phyloP scores from a whole-genome alignment of 2,329 filamentous ascomycete species.

The Cryphonectria radicalis region DNA sequence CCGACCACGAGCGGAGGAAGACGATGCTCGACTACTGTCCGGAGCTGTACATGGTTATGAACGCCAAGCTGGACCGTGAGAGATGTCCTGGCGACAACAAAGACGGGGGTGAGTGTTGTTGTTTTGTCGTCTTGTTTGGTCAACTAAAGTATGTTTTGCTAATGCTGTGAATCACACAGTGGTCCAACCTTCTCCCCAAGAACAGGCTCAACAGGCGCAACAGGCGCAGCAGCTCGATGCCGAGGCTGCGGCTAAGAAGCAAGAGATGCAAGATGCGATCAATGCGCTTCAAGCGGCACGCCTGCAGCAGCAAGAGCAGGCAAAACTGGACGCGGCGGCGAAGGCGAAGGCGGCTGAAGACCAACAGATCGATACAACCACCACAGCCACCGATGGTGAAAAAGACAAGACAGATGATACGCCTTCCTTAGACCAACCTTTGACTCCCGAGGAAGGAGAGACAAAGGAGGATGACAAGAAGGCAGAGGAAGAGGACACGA shows the following conservation, averaged over 20 bases:
- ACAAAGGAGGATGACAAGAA: slow-evolving; percentile 10
- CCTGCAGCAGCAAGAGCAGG: slow-evolving; percentile 14
- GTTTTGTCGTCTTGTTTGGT: neutral
- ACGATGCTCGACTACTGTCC: slow-evolving; percentile 63
- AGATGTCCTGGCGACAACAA: slow-evolving; percentile 26
- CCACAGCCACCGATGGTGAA: neutral
- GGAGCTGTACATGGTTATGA: slow-evolving; percentile 61
- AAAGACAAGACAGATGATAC: neutral
- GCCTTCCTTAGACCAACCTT: neutral
- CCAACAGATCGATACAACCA: neutral
- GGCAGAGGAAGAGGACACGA: neutral
- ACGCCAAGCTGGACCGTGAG: slow-evolving; percentile 41
- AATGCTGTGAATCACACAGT: slow-evolving; percentile 10
- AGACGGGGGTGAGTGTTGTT: slow-evolving; percentile 23
- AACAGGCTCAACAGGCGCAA: slow-evolving; percentile 4
- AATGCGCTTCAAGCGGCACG: slow-evolving; percentile 3
- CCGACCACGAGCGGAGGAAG: slow-evolving; percentile 48
- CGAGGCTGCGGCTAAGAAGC: slow-evolving; percentile 19
- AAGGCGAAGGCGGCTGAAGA: slow-evolving; percentile 17
- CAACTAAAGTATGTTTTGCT: neutral
- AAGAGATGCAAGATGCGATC: slow-evolving; percentile 23
- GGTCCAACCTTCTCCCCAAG: slow-evolving; percentile 25
- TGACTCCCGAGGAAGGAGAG: neutral
- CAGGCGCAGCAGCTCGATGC: slow-evolving; percentile 6
- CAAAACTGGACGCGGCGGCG: neutral